Evolutionary conservation across 1,284 basidiomycete genomes (phyloP).

Genomic region (Agaricales sp.): DNA sequence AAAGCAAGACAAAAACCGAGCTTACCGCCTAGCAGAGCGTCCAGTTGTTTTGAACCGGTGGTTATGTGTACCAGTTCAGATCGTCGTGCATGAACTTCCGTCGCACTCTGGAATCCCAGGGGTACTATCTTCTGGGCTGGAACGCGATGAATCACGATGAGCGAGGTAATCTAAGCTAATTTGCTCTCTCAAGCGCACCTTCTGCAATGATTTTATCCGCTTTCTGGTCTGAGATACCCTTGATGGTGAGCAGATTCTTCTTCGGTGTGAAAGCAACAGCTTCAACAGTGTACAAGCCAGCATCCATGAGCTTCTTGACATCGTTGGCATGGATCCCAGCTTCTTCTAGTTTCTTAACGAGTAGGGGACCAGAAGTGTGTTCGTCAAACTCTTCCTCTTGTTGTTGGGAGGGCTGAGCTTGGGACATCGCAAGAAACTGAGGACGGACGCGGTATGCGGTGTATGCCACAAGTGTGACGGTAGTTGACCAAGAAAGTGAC

Average conservation of each 20-base stretch:
- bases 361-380: slow-evolving; percentile 65
- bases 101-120: slow-evolving; percentile 96
- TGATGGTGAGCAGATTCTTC: slow-evolving; percentile 85
- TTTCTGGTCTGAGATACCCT: slow-evolving; percentile 96
- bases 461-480: no score
- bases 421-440: no score
- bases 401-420: slow-evolving; percentile 33
- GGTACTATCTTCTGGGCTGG: slow-evolving; percentile 93
- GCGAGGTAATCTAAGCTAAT: not conserved
- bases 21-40: slow-evolving; percentile 89
- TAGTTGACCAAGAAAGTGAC: no score
- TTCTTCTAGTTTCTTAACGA: slow-evolving; percentile 82
- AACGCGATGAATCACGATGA: slow-evolving; percentile 4
- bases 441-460: no score
- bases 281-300: slow-evolving; percentile 91
- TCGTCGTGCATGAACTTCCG: slow-evolving; percentile 90
- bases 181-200: slow-evolving; percentile 43
- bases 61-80: slow-evolving; percentile 97
- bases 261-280: slow-evolving; percentile 96
- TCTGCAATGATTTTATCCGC: slow-evolving; percentile 94
- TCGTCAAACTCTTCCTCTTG: slow-evolving; percentile 45
- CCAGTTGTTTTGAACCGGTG: slow-evolving; percentile 93
- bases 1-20: slow-evolving; percentile 3
- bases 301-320: slow-evolving; percentile 92
- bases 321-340: slow-evolving; percentile 87